Conservation (phyloP, 768 basidiomycete species). For the Scleroderma citrinum region DNA sequence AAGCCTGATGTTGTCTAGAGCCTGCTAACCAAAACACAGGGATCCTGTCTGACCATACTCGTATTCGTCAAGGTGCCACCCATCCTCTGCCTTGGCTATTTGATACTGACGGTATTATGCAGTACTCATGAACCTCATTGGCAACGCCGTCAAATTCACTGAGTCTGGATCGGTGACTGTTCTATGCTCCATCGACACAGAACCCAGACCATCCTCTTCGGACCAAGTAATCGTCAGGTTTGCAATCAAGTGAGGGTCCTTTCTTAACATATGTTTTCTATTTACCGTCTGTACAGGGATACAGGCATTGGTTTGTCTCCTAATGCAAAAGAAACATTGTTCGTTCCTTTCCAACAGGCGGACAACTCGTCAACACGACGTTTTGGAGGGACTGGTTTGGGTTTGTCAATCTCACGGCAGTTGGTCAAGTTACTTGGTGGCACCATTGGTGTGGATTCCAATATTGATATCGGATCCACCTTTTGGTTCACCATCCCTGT, state of each 20-base stretch:
- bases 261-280: background rate
- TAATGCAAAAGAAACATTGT: conserved; percentile 60
- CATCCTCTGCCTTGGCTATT: background rate
- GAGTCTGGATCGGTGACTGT: conserved; percentile 57
- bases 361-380: conserved; percentile 73
- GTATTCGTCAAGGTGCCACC: conserved; percentile 59
- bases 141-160: conserved; percentile 75
- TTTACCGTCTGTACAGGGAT: conserved; percentile 37
- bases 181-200: conserved; percentile 48
- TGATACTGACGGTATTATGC: background rate
- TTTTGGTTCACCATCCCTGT: conserved; percentile 76
- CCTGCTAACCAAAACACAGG: conserved; percentile 28
- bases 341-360: conserved; percentile 73
- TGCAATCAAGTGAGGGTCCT: conserved; percentile 49
- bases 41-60: conserved; percentile 69
- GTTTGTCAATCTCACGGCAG: conserved; percentile 68
- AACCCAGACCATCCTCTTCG: conserved; percentile 20
- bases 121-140: conserved; percentile 76
- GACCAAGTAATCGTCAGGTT: conserved; percentile 55
- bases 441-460: conserved; percentile 63
- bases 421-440: conserved; percentile 75
- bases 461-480: conserved; percentile 54
- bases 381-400: conserved; percentile 75
- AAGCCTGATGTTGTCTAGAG: background rate
- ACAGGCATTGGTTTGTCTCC: conserved; percentile 67